Evolutionary conservation across 2,329 filamentous ascomycete species (phyloP), one percentile per base, ranked within the genome.

Genomic region (Trichophyton mentagrophytes): DNA sequence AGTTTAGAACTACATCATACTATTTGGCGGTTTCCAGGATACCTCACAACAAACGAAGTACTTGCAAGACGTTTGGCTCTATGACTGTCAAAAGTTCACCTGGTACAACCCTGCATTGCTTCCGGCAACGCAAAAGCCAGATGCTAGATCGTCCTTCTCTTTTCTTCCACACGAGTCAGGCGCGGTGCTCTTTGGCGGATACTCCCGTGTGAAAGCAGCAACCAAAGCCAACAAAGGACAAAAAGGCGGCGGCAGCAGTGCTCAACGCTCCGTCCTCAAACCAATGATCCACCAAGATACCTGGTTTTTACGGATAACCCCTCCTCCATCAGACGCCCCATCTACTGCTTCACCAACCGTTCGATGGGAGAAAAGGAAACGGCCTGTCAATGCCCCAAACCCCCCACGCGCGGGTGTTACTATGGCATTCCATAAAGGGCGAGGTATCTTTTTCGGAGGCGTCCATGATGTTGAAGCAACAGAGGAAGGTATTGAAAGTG

Each of bases 11-110:
- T 97, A 96, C 74, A 90, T 99, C 64, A 83, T 99, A 62, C 79
- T 99, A 1, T 97, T 96, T 70, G 93, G 93, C 61, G 93, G 93
- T 0, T 99, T 99, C 72, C 93, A 99, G 74, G 93, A 97, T 72
- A 97, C 92, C 0, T 92, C 89, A 8, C 90, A 95, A 71, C 87
- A 91, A 72, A 97, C 92, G 3, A 95, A 91, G 71, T 99, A 99
- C 72, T 77, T 99, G 15, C 85, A 87, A 44, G 93, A 99, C 72
- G 77, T 97, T 40, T 99, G 93, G 92, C 81, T 97, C 59, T 99
- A 96, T 73, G 93, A 99, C 74, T 95, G 90, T 36, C 75, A 87
- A 68, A 89, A 87, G 70, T 96, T 88, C 71, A 80, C 84, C 13
- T 99, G 93, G 93, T 83, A 88, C 71, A 85, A 81, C 64, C 89